A percentile compares a stretch with the other conserved stretches of the same genome.
phyloP scores from a whole-genome alignment of 2,329 filamentous ascomycete species.

The Phialophora tarda region DNA sequence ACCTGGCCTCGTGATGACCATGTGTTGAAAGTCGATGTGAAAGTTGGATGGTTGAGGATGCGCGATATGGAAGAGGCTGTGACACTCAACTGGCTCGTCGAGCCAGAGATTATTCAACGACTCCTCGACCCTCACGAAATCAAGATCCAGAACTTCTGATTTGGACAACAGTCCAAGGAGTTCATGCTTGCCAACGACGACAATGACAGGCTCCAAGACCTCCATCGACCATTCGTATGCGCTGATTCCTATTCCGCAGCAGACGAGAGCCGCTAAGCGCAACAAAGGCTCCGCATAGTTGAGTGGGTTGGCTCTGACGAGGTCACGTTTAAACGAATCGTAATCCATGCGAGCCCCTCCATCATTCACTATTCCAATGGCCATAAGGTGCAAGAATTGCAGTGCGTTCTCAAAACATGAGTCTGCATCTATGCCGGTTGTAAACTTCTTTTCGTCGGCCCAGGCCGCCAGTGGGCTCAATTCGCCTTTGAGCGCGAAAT shows the following conservation, averaged over 20 bases:
- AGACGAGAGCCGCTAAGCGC: slow-evolving; percentile 12
- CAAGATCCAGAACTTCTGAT: slow-evolving; percentile 2
- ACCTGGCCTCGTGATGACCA: background rate
- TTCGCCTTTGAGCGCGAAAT: background rate
- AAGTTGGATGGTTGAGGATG: background rate
- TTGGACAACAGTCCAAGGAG: background rate
- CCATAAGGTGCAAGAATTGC: background rate
- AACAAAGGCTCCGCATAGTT: slow-evolving; percentile 1
- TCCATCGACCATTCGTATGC: slow-evolving; percentile 13
- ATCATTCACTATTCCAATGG: background rate
- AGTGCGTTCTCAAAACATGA: background rate
- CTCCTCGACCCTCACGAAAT: background rate
- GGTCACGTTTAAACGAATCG: background rate
- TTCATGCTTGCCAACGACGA: background rate
- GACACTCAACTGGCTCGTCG: background rate
- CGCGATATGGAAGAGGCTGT: background rate
- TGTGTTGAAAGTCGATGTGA: background rate
- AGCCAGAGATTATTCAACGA: background rate
- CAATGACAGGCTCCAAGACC: slow-evolving; percentile 3
- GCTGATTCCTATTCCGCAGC: slow-evolving; percentile 15
- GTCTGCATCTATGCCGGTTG: background rate
- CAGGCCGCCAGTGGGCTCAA: background rate
- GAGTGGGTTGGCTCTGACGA: background rate
- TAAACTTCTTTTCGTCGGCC: background rate
- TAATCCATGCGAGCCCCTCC: background rate